Evolutionary conservation across 1,284 basidiomycete species (phyloP), one percentile per base, ranked within the genome.

Genomic region (Cystobasidium pallidum): DNA sequence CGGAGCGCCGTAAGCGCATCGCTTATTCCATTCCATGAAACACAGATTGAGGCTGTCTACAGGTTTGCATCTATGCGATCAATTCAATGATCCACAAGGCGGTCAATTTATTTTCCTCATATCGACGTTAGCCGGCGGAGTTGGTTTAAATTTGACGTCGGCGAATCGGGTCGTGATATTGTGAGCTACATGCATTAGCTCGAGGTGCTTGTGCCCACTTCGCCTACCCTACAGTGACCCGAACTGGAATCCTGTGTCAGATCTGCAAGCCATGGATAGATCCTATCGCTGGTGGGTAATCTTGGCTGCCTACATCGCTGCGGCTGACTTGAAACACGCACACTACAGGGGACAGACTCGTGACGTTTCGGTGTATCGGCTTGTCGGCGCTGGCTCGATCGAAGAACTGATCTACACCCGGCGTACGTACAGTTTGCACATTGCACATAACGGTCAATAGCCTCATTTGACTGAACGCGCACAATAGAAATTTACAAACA

Each of bases 101-200:
- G 75, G 72, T 32, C 47, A 90, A 47, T 92, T 88, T 78, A 81
- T 92, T 58, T 92, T 93, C 80, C 81, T 91, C 61, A 90, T 91
- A 52, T 91, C 90, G 0, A 92, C 89, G 0, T 82, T 89, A 54
- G 89, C 89, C 17, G 90, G 89, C 17, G 66, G 61, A 19, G 88
- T 11, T 89, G 90, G 3, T 80, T 91, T 62, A 91, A 91, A 79
- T 80, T 90, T 72, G 88, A 88, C 41, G 85, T 84, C 87, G 1
- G 89, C 91, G 10, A 92, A 92, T 77, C 91, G 89, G 80, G 91
- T 92, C 24, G 89, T 92, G 24, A 89, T 92, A 59, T 92, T 92
- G 67, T 70, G 24, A 34, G 67, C 21, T 3, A 7, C 28, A 0
- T 32, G 13, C 66, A 45, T 2, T 11, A 11, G 43, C 30, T 28